phyloP scores from a whole-genome alignment of 805 yeast species.

The Metschnikowia santaceciliae region DNA sequence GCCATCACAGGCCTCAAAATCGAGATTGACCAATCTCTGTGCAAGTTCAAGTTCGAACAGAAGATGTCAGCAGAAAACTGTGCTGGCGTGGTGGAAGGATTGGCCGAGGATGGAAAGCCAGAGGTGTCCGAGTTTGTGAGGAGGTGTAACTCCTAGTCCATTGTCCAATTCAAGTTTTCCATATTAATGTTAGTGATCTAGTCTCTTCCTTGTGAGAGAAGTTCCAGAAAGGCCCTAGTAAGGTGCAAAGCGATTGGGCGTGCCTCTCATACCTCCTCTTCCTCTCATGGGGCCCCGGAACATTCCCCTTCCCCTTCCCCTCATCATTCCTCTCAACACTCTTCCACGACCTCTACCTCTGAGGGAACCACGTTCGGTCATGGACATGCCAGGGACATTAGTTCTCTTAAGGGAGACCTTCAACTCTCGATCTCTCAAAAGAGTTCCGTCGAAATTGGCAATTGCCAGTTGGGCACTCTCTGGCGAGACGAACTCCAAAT shows the following conservation, averaged over 20 bases:
- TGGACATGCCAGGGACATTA: constrained; percentile 65
- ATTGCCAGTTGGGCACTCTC: constrained; percentile 64
- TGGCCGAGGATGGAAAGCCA: constrained; percentile 32
- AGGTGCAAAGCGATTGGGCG: constrained; percentile 9
- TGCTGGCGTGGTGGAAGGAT: constrained; percentile 50
- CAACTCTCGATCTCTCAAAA: constrained; percentile 64
- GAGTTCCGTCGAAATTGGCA: constrained; percentile 54
- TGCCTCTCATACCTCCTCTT: constrained; percentile 12
- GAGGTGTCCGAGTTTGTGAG: constrained; percentile 26
- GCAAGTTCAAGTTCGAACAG: constrained; percentile 60
- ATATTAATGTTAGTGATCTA: too few species aligned
- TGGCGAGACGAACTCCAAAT: constrained; percentile 73
- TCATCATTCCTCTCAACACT: constrained; percentile 5
- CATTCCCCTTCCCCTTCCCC: constrained; percentile 8
- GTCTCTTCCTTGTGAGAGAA: too few species aligned
- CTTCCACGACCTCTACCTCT: constrained; percentile 29
- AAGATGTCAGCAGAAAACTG: constrained; percentile 40
- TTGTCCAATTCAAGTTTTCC: not conserved
- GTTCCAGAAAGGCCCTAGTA: constrained; percentile 5
- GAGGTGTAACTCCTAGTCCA: constrained; percentile 10
- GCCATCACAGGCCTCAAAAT: constrained; percentile 56
- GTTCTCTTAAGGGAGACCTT: constrained; percentile 78
- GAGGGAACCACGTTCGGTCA: constrained; percentile 30
- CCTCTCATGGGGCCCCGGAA: constrained; percentile 11
- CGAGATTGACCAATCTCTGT: constrained; percentile 43